A percentile compares a stretch with the other conserved stretches of the same genome.
Conservation (phyloP, 2,329 filamentous ascomycete genomes). For the Curvularia verruculosa region DNA sequence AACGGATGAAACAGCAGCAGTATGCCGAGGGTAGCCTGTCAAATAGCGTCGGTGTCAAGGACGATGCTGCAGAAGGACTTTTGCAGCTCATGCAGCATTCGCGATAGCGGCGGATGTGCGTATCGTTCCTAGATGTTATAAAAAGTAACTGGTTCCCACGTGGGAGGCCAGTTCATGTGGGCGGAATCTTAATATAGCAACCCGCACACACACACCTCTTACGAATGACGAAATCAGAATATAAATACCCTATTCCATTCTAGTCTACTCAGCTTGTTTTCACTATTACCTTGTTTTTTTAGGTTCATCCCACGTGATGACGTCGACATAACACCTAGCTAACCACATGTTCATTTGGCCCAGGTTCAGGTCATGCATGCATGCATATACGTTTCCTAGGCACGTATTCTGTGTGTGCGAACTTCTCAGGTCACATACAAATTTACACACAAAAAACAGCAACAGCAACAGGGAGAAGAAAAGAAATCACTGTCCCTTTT, state of each 20-base stretch:
- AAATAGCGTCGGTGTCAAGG: constrained; percentile 55
- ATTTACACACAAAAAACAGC: no score
- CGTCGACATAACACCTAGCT: no score
- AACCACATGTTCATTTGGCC: no score
- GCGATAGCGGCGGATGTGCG: constrained; percentile 19
- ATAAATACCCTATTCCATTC: background rate
- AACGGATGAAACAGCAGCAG: constrained; percentile 36
- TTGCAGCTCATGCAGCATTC: constrained; percentile 53
- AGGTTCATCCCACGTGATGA: background rate
- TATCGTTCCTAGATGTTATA: background rate
- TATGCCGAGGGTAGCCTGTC: constrained; percentile 46
- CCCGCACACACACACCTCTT: background rate
- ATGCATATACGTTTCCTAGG: no score
- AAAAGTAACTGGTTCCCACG: background rate
- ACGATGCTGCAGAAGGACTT: constrained; percentile 60
- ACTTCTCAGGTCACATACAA: no score
- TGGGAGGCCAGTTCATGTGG: no score
- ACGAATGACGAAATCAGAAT: background rate
- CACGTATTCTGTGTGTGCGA: no score
- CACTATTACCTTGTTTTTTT: background rate
- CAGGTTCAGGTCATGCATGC: background rate
- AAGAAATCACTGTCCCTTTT: no score
- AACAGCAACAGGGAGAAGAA: no score
- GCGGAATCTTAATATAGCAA: background rate
- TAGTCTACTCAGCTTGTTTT: no score